Percentiles rank a stretch among this genome's conserved stretches.
phyloP scores from a whole-genome alignment of 73 alveolate species.

The Stentor coeruleus region DNA sequence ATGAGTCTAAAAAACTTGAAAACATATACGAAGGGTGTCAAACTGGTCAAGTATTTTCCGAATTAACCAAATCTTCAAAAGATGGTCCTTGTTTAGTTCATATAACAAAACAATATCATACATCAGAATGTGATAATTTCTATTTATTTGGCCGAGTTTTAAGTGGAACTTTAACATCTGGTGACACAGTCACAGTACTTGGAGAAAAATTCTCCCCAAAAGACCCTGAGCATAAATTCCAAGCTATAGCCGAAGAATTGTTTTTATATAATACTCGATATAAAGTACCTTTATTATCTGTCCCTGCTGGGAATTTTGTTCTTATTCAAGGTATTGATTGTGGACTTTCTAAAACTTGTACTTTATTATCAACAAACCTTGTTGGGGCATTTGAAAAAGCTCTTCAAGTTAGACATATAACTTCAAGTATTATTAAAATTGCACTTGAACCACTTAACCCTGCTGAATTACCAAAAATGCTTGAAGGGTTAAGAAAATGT shows the following conservation, averaged over 20 bases:
- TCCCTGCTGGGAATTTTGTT: slow-evolving; percentile 88
- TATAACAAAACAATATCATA: slow-evolving; percentile 44
- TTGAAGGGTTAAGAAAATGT: slow-evolving; percentile 93
- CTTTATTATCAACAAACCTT: slow-evolving; percentile 53
- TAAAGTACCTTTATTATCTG: slow-evolving; percentile 74
- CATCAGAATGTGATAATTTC: slow-evolving; percentile 84
- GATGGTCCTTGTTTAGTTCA: slow-evolving; percentile 22
- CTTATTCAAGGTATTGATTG: slow-evolving; percentile 87
- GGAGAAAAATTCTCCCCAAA: slow-evolving; percentile 94
- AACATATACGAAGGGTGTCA: slow-evolving; percentile 83
- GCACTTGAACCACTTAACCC: slow-evolving; percentile 99
- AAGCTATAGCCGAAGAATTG: slow-evolving; percentile 58
- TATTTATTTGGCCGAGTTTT: slow-evolving; percentile 97
- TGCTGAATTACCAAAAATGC: slow-evolving; percentile 99
- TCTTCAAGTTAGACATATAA: slow-evolving; percentile 58
- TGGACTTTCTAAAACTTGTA: slow-evolving; percentile 75
- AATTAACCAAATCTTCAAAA: slow-evolving; percentile 52
- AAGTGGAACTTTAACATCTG: slow-evolving; percentile 91
- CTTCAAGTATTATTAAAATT: slow-evolving; percentile 71
- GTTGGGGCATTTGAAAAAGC: slow-evolving; percentile 55
- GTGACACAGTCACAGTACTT: slow-evolving; percentile 80
- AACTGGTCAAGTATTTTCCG: slow-evolving; percentile 62
- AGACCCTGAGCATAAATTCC: slow-evolving; percentile 91
- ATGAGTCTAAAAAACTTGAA: slow-evolving; percentile 57
- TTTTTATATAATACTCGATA: slow-evolving; percentile 77